phyloP scores from a whole-genome alignment of 208 protist species.

The Acanthamoeba lugdunensis region DNA sequence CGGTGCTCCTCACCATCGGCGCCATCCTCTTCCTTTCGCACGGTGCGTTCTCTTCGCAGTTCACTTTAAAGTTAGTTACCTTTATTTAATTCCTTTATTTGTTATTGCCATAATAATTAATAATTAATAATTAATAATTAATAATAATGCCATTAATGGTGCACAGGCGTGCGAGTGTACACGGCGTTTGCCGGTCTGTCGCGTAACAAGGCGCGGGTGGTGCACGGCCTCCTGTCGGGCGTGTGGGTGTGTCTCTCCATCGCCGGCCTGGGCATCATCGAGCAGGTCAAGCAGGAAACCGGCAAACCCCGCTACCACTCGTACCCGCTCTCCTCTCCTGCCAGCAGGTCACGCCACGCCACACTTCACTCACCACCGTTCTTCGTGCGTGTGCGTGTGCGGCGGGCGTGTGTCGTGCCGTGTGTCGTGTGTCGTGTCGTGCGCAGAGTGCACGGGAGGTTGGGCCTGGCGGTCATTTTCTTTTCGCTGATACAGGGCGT shows the following conservation, averaged over 20 bases:
- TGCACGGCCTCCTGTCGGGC: slow-evolving; percentile 4
- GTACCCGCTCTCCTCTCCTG: neutral
- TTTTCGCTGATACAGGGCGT: slow-evolving; percentile 1
- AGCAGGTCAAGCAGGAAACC: neutral
- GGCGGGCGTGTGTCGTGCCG: neutral
- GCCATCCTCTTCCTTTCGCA: slow-evolving; percentile 47
- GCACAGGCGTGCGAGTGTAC: slow-evolving; percentile 2
- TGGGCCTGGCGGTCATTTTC: slow-evolving; percentile 1
- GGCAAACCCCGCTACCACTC: neutral
- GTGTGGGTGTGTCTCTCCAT: slow-evolving; percentile 22
- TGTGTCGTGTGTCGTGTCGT: neutral
- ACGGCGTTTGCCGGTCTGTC: neutral
- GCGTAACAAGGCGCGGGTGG: neutral
- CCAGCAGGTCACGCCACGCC: neutral
- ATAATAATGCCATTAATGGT: neutral
- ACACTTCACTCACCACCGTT: too few species aligned
- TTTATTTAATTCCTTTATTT: too few species aligned
- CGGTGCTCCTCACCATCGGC: slow-evolving; percentile 41
- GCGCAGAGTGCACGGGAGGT: neutral
- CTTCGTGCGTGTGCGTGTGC: too few species aligned
- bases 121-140: too few species aligned
- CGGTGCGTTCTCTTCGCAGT: neutral
- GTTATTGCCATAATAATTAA: too few species aligned
- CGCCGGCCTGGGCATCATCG: slow-evolving; percentile 7
- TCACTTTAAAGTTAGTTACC: neutral